Percentiles rank a stretch among this genome's conserved stretches.
Evolutionary conservation across 345 rosid species (phyloP).

Genomic region (Syzygium aqueum): DNA sequence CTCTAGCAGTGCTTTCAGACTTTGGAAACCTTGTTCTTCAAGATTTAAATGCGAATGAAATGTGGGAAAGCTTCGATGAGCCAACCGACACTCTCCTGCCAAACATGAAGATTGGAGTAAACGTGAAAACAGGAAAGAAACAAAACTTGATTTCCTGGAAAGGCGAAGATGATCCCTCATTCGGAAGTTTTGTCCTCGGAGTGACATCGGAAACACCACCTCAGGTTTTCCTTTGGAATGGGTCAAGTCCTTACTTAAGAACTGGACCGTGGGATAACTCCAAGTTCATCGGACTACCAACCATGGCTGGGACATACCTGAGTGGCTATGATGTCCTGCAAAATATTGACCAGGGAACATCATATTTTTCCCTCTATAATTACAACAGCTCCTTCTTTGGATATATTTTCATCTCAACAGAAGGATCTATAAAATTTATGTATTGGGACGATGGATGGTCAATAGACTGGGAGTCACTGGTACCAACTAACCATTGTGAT

Average conservation of each 20-base stretch:
- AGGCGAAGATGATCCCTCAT: conserved; percentile 14
- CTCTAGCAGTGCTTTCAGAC: conserved; percentile 12
- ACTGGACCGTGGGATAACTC: conserved; percentile 7
- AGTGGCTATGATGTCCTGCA: background rate
- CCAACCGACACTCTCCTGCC: conserved; percentile 31
- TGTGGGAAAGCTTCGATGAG: conserved; percentile 34
- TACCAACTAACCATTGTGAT: conserved; percentile 15
- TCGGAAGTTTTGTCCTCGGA: conserved; percentile 13
- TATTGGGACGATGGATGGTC: conserved; percentile 12
- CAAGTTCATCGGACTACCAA: conserved; percentile 1
- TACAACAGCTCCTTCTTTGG: background rate
- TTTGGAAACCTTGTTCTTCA: conserved; percentile 22
- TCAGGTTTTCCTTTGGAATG: conserved; percentile 10
- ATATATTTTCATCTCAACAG: conserved; percentile 6
- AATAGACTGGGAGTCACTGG: background rate
- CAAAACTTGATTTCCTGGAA: conserved; percentile 22
- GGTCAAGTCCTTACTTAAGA: background rate
- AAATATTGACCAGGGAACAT: background rate
- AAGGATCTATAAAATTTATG: background rate
- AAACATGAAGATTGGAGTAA: conserved; percentile 19
- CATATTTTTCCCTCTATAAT: background rate
- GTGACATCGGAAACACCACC: conserved; percentile 14
- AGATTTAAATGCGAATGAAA: background rate
- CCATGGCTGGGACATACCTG: background rate
- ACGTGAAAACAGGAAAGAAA: conserved; percentile 2